Evolutionary conservation across 1,284 basidiomycete species (phyloP), one percentile per base, ranked within the genome.

Genomic region (Cryptococcus sp.): DNA sequence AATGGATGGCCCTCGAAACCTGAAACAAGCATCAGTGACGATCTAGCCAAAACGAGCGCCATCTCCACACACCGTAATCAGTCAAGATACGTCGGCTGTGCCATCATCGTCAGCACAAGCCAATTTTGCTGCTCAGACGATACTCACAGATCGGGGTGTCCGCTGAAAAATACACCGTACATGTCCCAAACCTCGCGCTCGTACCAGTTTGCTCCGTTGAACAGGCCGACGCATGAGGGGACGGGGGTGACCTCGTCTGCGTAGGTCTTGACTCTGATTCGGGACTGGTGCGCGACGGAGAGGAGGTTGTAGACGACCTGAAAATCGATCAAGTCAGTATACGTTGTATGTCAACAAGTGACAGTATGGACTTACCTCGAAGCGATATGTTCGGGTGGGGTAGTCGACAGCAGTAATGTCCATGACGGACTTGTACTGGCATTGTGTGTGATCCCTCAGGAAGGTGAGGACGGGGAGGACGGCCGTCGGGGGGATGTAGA

Each of bases 131-230:
- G 53, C 19, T 20, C 39, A 16, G 35, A 47, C 15, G 16, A 19
- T 23, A 80, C 90, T 73, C 75, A 93, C 88, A 99, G 84, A 79
- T 99, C 96, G 16, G 95, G 96, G 81, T 99, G 96, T 51, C 88
- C 89, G 60, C 87, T 85, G 83, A 99, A 99, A 84, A 95, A 97
- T 58, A 99, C 91, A 57, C 96, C 96, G 76, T 84, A 99, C 81
- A 99, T 85, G 81, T 99, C 96, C 91, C 93, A 99, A 38, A 92
- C 88, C 80, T 99, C 96, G 62, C 96, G 86, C 81, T 99, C 96
- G 61, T 78, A 92, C 96, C 96, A 99, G 78, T 99, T 92, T 20
- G 96, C 95, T 53, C 93, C 92, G 58, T 86, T 84, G 83, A 89
- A 99, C 25, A 98, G 67, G 22, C 85, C 84, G 5, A 86, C 83